Conservation (phyloP, 805 yeast genomes). For the Pichia californica region DNA sequence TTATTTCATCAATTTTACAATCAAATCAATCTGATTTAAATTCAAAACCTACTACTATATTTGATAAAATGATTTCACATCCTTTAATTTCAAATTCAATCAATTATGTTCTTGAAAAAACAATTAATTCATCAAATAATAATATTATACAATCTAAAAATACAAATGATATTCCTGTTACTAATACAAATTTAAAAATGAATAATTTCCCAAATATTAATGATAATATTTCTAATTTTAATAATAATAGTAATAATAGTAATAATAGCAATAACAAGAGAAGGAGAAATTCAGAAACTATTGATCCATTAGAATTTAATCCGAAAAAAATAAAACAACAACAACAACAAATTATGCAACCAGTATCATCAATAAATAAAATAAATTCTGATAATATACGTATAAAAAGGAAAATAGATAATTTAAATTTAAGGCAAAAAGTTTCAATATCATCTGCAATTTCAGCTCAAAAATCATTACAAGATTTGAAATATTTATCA, state of each 20-base stretch:
- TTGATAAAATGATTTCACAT: constrained; percentile 32
- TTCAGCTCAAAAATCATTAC: constrained; percentile 26
- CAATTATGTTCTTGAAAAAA: constrained; percentile 31
- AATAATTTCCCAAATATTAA: neutral
- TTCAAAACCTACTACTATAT: constrained; percentile 16
- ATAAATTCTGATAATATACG: neutral
- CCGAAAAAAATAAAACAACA: neutral
- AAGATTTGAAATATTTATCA: constrained; percentile 30
- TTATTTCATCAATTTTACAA: neutral
- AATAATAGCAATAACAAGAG: neutral
- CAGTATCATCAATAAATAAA: neutral
- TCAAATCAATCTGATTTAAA: neutral
- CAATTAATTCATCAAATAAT: constrained; percentile 25
- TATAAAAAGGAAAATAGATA: neutral
- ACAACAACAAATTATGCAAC: neutral
- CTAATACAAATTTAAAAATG: neutral
- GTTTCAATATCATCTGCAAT: constrained; percentile 26
- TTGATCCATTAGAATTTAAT: neutral
- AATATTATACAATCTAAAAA: constrained; percentile 13
- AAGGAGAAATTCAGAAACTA: neutral
- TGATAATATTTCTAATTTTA: neutral
- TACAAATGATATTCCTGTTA: neutral
- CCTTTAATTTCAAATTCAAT: constrained; percentile 33
- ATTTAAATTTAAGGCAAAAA: constrained; percentile 22
- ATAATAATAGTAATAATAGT: neutral